Evolutionary conservation across 345 rosid species (phyloP), one percentile per base, ranked within the genome.

Genomic region (Lumnitzera littorea): DNA sequence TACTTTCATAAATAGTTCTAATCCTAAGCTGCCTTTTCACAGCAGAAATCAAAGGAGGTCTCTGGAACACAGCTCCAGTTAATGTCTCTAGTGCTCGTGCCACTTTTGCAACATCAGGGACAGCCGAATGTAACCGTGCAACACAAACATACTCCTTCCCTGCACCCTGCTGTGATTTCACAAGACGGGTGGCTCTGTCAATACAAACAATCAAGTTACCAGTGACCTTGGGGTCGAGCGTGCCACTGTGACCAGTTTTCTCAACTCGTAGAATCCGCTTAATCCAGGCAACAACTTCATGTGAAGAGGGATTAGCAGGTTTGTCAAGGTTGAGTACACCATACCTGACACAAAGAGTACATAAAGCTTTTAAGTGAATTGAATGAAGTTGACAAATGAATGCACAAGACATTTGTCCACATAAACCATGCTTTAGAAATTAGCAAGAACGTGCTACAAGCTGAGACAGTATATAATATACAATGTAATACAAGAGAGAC

Each of bases 201-300:
- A 92, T 82, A 55, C 97, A 92, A 20, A 92, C 98, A 60, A 92
- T 92, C 49, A 92, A 77, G 15, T 92, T 92, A 1, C 98, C 98
- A 0, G 98, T 92, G 55, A 92, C 98, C 61, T 92, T 89, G 4
- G 98, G 98, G 72, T 92, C 98, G 23, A 92, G 77, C 15, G 98
- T 92, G 8, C 98, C 98, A 27, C 94, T 85, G 75, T 92, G 98
- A 9, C 98, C 98, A 0, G 98, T 92, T 55, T 89, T 92, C 54
- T 92, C 98, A n/a, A 82, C 91, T 11, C 86, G 85, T 46, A 92
- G 77, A 58, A 92, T 89, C 27, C 98, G 88, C 62, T 92, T 92
- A 50, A 92, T 90, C 98, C 97, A 92, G 11, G 98, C 98, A 12
- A 92, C 98, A 23, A 92, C 98, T 77, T 92, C 98, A 43, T 92